Evolutionary conservation across 1,284 basidiomycete species (phyloP).

Genomic region (Puccinia triticina): DNA sequence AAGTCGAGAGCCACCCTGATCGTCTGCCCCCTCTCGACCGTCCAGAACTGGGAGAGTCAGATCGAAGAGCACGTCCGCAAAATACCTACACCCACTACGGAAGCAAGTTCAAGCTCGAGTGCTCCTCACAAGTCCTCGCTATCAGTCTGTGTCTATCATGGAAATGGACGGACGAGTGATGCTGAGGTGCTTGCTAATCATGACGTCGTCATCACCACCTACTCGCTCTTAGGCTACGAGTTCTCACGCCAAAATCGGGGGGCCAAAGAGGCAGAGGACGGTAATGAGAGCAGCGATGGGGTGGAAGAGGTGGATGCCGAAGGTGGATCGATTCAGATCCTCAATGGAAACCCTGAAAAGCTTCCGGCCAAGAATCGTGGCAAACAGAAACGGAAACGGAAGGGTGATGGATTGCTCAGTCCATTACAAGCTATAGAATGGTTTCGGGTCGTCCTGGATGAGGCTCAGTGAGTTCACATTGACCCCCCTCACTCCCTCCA

Average conservation of each 20-base stretch:
- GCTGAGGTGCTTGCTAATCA: constrained; percentile 83
- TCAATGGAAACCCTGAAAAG: constrained; percentile 2
- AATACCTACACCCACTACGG: constrained; percentile 20
- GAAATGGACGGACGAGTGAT: constrained; percentile 82
- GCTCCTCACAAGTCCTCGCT: constrained; percentile 59
- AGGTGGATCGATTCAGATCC: constrained; percentile 21
- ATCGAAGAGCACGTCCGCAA: constrained; percentile 80
- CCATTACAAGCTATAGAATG: constrained; percentile 94
- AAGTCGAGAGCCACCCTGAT: constrained; percentile 89
- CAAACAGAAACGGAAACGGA: constrained; percentile 47
- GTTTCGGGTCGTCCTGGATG: constrained; percentile 97
- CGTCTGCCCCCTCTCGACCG: constrained; percentile 92
- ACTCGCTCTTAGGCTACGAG: constrained; percentile 90
- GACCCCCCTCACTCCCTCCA: no score
- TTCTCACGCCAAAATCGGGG: constrained; percentile 75
- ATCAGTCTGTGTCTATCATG: constrained; percentile 93
- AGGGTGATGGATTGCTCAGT: constrained; percentile 67
- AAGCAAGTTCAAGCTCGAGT: neutral
- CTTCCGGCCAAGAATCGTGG: neutral
- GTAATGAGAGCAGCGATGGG: constrained; percentile 43
- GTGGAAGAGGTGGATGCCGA: constrained; percentile 44
- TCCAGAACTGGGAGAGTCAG: constrained; percentile 98
- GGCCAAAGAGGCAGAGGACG: constrained; percentile 23
- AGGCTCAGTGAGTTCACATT: constrained; percentile 79
- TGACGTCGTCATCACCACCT: constrained; percentile 97